A percentile compares a stretch with the other conserved stretches of the same genome.
Conservation (phyloP, 768 basidiomycete genomes). For the Gelatoporia subvermispora region DNA sequence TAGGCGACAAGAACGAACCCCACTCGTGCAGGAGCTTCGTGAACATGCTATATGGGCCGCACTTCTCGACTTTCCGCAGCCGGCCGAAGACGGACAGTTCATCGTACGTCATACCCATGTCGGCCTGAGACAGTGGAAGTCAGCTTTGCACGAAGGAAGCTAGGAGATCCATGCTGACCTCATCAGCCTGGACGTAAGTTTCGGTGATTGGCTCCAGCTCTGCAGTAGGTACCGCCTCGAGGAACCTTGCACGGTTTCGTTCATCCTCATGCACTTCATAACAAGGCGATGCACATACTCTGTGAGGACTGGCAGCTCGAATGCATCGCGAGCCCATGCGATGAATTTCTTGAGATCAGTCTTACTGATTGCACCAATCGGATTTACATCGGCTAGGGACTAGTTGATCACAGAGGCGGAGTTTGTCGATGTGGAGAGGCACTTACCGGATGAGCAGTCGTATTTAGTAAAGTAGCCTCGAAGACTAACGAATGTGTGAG, state of each 20-base stretch:
- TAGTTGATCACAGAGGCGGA: not conserved
- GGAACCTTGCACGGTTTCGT: slow-evolving; percentile 58
- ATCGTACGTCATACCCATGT: slow-evolving; percentile 99
- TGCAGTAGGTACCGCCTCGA: slow-evolving; percentile 89
- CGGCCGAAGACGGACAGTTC: slow-evolving; percentile 92
- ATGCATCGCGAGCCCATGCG: slow-evolving; percentile 69
- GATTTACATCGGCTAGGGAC: slow-evolving; percentile 85
- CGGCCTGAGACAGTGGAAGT: slow-evolving; percentile 47
- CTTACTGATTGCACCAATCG: slow-evolving; percentile 97
- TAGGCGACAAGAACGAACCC: slow-evolving; percentile 80
- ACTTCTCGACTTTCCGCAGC: slow-evolving; percentile 93
- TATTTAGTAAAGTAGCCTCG: slow-evolving; percentile 98
- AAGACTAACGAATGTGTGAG: slow-evolving; percentile 60
- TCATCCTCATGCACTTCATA: not conserved
- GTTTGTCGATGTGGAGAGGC: not conserved
- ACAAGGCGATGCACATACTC: slow-evolving; percentile 43
- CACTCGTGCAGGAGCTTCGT: slow-evolving; percentile 93
- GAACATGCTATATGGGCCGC: slow-evolving; percentile 96
- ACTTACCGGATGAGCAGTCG: slow-evolving; percentile 83
- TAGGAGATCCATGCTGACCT: slow-evolving; percentile 42
- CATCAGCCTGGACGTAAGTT: slow-evolving; percentile 92
- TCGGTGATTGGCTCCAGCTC: slow-evolving; percentile 95
- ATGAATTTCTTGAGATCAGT: slow-evolving; percentile 97
- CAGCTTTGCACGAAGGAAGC: not conserved
- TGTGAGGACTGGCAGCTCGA: slow-evolving; percentile 79